phyloP scores from a whole-genome alignment of 2,329 filamentous ascomycete genomes.

The Ophiostoma australiae region DNA sequence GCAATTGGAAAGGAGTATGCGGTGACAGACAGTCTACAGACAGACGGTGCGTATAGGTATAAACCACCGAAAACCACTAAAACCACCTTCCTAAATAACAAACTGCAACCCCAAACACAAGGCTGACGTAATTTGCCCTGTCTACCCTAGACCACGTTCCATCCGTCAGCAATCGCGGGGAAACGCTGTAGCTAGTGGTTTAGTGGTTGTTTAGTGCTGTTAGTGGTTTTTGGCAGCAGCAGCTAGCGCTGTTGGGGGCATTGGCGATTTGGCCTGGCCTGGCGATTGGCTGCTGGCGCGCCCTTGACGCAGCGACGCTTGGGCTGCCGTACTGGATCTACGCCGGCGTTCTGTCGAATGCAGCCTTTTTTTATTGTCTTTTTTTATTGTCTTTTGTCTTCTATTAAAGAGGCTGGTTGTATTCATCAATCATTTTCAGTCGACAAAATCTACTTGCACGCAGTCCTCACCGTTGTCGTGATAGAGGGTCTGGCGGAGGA shows the following conservation, averaged over 20 bases:
- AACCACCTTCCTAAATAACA: neutral
- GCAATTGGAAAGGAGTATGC: too few relatives aligned
- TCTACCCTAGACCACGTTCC: slow-evolving; percentile 3
- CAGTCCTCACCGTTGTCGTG: neutral
- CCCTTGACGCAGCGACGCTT: neutral
- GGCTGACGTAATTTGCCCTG: slow-evolving; percentile 13
- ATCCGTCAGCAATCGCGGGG: neutral
- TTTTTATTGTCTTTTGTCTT: neutral
- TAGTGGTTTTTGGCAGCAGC: neutral
- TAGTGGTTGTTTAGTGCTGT: neutral
- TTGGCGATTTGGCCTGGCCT: neutral
- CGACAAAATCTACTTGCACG: neutral
- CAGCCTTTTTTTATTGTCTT: neutral
- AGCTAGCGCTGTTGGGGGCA: neutral
- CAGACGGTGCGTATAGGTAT: neutral
- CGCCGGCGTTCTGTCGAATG: neutral
- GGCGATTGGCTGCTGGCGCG: neutral
- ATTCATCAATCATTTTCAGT: neutral
- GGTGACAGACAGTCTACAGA: too few relatives aligned
- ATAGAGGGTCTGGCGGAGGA: neutral
- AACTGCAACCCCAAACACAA: neutral
- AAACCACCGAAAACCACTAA: neutral
- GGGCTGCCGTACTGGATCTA: neutral
- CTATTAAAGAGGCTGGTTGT: neutral
- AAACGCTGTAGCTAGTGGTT: slow-evolving; percentile 9